These are phyloP conservation scores for Rhodotorula sp. DNA, from an alignment of 1,284 basidiomycete species.

Conservation along the genomic window DNA sequence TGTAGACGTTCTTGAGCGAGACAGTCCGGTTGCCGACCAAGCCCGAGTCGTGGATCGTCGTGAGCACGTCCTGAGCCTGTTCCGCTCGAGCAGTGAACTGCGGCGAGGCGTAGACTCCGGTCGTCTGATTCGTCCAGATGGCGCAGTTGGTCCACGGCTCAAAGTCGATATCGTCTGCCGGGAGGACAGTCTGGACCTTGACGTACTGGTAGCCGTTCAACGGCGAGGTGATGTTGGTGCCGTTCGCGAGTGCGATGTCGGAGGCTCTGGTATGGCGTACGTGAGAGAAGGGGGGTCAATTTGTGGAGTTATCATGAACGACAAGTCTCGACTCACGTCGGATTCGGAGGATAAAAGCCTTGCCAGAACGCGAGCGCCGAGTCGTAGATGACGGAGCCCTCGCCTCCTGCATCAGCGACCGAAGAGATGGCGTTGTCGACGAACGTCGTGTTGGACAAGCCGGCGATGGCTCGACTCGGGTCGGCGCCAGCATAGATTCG, in stretches of 20 bases:
- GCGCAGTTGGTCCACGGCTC: conserved; percentile 55
- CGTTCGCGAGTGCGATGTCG: conserved; percentile 72
- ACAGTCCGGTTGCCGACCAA: conserved; percentile 68
- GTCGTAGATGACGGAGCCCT: conserved; percentile 56
- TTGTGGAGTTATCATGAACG: not conserved
- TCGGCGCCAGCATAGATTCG: conserved; percentile 65
- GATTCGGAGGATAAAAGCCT: conserved; percentile 34
- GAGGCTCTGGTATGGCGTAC: conserved; percentile 53
- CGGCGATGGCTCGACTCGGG: conserved; percentile 66
- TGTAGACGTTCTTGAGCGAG: conserved; percentile 64
- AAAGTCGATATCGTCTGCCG: conserved; percentile 74
- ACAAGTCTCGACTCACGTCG: not conserved
- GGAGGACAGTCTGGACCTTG: conserved; percentile 67
- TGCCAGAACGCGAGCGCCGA: conserved; percentile 48
- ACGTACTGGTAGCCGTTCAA: conserved; percentile 67
- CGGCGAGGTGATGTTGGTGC: conserved; percentile 63
- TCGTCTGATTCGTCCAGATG: conserved; percentile 41
- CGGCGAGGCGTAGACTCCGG: conserved; percentile 44
- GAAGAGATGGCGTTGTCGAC: conserved; percentile 63
- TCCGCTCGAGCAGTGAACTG: conserved; percentile 61
- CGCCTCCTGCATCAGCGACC: conserved; percentile 76
- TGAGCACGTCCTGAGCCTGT: conserved; percentile 65
- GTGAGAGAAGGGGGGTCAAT: too few relatives aligned
- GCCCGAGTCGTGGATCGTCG: conserved; percentile 56
- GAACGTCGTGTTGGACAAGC: conserved; percentile 65